A percentile compares a stretch with the other conserved stretches of the same genome.
Evolutionary conservation across 1,284 basidiomycete genomes (phyloP).

Genomic region (Xerocomus subilludens): DNA sequence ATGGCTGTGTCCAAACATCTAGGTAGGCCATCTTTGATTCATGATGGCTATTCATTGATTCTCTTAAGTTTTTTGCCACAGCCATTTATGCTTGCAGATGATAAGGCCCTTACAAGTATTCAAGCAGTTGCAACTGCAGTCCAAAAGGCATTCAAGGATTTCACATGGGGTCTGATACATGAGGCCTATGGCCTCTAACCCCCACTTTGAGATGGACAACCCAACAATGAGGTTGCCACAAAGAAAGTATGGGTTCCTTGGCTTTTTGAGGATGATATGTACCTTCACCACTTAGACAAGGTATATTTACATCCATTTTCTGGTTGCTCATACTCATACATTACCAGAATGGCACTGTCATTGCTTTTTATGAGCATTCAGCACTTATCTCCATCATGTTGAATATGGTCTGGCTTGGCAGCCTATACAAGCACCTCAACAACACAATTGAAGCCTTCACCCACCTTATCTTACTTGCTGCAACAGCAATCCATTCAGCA

Average conservation of each 20-base stretch:
- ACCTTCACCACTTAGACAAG: background rate
- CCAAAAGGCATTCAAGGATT: background rate
- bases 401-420: conserved; percentile 5
- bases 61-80: background rate
- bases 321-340: background rate
- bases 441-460: background rate
- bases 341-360: background rate
- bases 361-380: background rate
- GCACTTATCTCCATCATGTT: background rate
- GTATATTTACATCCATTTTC: no score
- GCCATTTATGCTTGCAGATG: background rate
- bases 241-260: background rate
- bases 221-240: background rate
- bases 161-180: background rate
- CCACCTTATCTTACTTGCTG: background rate
- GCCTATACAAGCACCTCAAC: background rate
- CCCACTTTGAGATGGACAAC: background rate
- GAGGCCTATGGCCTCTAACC: background rate
- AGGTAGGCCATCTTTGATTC: background rate
- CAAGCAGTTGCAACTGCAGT: background rate
- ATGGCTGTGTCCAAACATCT: background rate
- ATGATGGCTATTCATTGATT: background rate
- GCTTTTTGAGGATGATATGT: background rate
- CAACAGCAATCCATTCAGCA: background rate
- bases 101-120: background rate